phyloP scores from a whole-genome alignment of 176 grass and related monocot genomes.

The Avena eriantha region DNA sequence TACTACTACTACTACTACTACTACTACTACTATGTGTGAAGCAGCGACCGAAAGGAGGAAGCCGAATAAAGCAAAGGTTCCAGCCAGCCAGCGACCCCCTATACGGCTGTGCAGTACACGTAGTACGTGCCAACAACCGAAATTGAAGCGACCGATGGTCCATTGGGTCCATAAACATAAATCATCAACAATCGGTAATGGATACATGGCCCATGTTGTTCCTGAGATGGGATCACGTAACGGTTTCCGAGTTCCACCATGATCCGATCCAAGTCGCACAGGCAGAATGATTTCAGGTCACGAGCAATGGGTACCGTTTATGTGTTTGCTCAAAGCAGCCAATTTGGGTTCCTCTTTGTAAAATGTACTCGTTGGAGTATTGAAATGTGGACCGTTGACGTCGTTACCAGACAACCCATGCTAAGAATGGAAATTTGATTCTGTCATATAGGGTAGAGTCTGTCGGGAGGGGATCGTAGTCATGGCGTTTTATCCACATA shows the following conservation, averaged over 20 bases:
- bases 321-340: not conserved
- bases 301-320: not conserved
- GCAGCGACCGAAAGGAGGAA: not conserved
- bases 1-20: not conserved
- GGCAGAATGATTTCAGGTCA: not conserved
- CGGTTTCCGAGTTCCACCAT: not conserved
- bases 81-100: not conserved
- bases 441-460: too few relatives aligned
- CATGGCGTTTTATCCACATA: not conserved
- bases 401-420: not conserved
- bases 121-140: conserved; percentile 5
- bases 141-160: not conserved
- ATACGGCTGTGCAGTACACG: conserved; percentile 4
- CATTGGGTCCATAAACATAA: not conserved
- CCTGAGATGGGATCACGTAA: not conserved
- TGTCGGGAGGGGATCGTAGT: not conserved
- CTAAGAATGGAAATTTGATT: too few relatives aligned
- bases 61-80: conserved; percentile 8
- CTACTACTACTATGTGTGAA: conserved; percentile 6
- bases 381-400: not conserved
- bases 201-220: conserved; percentile 27
- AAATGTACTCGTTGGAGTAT: too few relatives aligned
- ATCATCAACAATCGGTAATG: not conserved
- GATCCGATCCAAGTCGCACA: not conserved
- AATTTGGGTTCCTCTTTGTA: not conserved